Base-by-base conservation (phyloP, 2,329 filamentous ascomycete genomes). In the Talaromyces sp. region DNA sequence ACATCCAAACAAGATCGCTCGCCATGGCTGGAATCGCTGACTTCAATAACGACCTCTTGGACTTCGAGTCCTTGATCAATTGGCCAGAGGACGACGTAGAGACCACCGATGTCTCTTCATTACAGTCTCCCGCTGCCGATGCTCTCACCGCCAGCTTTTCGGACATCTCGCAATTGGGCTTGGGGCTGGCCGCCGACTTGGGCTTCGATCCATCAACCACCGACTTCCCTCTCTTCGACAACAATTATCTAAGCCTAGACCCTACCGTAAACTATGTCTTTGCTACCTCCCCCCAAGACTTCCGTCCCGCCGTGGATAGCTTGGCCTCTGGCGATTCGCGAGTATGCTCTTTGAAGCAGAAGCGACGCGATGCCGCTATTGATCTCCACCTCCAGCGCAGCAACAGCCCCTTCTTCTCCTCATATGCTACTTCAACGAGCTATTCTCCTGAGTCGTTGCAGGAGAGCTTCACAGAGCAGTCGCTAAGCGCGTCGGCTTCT, bases 361-460 rank as follows among this genome's bases (percentile, higher is more conserved):
- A 78, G 70, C 74, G 75, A 57, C 69, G 73, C 16, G 76, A 78
- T 56, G 75, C 76, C 8, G 71, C 75, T 1, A 78, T 78, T 63
- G 75, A 75, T 5, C 56, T 78, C 33, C 75, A 78, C 50, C 61
- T 78, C n/a, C 73, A 78, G 59, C 70, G 75, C 14, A 64, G 77
- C 31, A 70, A 71, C 54, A 71, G 75, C 61, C 66, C 68, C 12
- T 47, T 56, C 50, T 30, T 28, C 18, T 68, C 74, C 33, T 73
- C 69, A 7, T 70, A 72, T 31, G 71, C 68, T 56, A 65, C 72
- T 61, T 67, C 66, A 36, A 65, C 62, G 16, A 70, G 67, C 57
- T 65, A 59, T 27, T 73, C 70, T n/a, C 68, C 66, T 4, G 56
- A 65, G 30, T 66, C 69, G 5, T 63, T 67, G 5, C 68, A 64